A percentile compares a stretch with the other conserved stretches of the same genome.
phyloP scores from a whole-genome alignment of 2,329 filamentous ascomycete species.

The Scytalidium sp. region DNA sequence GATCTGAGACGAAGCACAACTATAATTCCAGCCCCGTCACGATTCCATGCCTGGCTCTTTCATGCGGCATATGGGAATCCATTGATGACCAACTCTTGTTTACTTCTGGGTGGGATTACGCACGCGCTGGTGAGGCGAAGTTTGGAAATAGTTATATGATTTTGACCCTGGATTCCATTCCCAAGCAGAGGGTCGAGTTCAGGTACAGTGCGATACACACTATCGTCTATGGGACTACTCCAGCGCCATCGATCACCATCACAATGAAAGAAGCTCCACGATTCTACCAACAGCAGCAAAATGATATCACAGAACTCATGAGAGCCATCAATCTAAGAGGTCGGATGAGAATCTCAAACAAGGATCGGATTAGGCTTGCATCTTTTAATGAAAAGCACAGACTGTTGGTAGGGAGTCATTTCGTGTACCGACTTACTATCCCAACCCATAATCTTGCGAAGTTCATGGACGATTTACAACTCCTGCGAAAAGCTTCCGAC shows the following conservation, averaged over 20 bases:
- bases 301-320: slow-evolving; percentile 8
- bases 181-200: slow-evolving; percentile 46
- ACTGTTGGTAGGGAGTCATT: slow-evolving; percentile 41
- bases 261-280: slow-evolving; percentile 50
- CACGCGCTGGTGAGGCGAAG: slow-evolving; percentile 32
- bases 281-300: slow-evolving; percentile 36
- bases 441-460: slow-evolving; percentile 23
- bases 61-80: slow-evolving; percentile 43
- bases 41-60: slow-evolving; percentile 31
- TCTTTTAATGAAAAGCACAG: slow-evolving; percentile 33
- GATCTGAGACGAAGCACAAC: slow-evolving; percentile 9
- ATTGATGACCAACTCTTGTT: slow-evolving; percentile 34
- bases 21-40: slow-evolving; percentile 12
- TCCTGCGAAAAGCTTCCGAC: slow-evolving; percentile 24
- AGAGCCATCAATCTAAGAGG: background rate
- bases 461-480: slow-evolving; percentile 14
- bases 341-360: background rate
- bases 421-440: slow-evolving; percentile 41
- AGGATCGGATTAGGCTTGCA: slow-evolving; percentile 25
- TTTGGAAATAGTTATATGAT: slow-evolving; percentile 37
- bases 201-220: slow-evolving; percentile 30
- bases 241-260: slow-evolving; percentile 39
- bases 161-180: slow-evolving; percentile 29
- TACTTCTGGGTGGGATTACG: slow-evolving; percentile 37
- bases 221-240: slow-evolving; percentile 39